Base-by-base conservation (phyloP, 176 grass and related monocot genomes). In the Ampelocalamus luodianensis region DNA sequence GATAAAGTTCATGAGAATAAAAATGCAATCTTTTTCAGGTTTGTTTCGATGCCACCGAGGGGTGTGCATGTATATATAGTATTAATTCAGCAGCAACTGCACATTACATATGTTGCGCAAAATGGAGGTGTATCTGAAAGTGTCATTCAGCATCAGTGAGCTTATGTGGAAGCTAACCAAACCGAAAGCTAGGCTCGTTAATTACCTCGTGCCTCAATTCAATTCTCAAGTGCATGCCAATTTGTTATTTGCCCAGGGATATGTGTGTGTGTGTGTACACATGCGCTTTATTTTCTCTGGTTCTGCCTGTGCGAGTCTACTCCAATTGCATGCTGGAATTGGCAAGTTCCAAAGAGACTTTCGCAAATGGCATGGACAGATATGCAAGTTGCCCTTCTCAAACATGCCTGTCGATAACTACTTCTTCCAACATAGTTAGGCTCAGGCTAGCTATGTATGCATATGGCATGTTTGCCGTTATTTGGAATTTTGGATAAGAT, bases 401-500 rank as follows among this genome's bases (percentile, higher is more conserved):
- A 70, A 60, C 49, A 76, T 73, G 39, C 58, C 32, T 49, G 59
- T 48, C 50, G 49, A 79, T 38, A 39, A 17, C 74, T 48, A 71
- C 65, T 29, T 24, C 1, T 69, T 68, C 50, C 62, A 60, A 42
- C 46, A 76, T 10, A 54, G 76, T 51, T 71, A 58, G 75, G 63
- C 38, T 78, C 36, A 42, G 61, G 61, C 10, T 26, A 4, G 5
- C 0, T 9, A 45, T 0, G 55, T 23, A 2, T 56, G 22, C 4
- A 6, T 42, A 10, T 56, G 26, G 4, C 49, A 67, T 32, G 9
- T 43, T 46, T 69, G 49, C 29, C 44, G 15, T 36, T 15, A 42
- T 63, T 54, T 68, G n/a, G n/a, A n/a, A n/a, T n/a, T n/a, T n/a
- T n/a, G 48, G 85, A 68, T 76, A 82, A 46, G 60, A 68, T 70